Evolutionary conservation across 2,329 filamentous ascomycete species (phyloP).

Genomic region (Alternaria angustiovoidea): DNA sequence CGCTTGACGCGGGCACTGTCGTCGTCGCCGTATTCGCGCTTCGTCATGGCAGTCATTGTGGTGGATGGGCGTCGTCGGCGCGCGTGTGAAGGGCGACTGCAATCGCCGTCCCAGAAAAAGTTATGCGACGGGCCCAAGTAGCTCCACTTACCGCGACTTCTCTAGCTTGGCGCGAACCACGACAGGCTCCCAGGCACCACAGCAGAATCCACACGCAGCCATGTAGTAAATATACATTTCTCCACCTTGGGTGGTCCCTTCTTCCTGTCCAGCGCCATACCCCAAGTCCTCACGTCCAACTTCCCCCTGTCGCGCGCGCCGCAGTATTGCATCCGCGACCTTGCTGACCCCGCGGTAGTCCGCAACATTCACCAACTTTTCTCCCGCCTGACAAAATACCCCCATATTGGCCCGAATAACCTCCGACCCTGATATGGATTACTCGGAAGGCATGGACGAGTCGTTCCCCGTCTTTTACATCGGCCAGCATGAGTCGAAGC

Average conservation of each 20-base stretch:
- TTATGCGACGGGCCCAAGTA: constrained; percentile 25
- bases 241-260: constrained; percentile 12
- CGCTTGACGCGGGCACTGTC: constrained; percentile 63
- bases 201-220: constrained; percentile 15
- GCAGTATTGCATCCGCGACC: constrained; percentile 5
- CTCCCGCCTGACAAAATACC: neutral
- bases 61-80: constrained; percentile 5
- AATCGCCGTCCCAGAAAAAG: constrained; percentile 25
- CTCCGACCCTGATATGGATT: constrained; percentile 36
- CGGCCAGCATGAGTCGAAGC: constrained; percentile 75
- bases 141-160: constrained; percentile 22
- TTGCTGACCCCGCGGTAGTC: constrained; percentile 21
- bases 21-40: constrained; percentile 60
- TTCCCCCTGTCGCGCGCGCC: constrained; percentile 3
- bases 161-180: constrained; percentile 19
- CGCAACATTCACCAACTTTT: constrained; percentile 17
- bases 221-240: constrained; percentile 17
- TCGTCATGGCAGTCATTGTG: constrained; percentile 58
- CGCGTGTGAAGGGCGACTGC: constrained; percentile 11
- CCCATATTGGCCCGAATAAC: neutral
- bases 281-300: neutral
- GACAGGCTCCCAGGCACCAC: constrained; percentile 19
- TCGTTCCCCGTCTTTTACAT: constrained; percentile 68
- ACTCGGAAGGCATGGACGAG: constrained; percentile 46
- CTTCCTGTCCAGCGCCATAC: neutral